phyloP scores from a whole-genome alignment of 2,329 filamentous ascomycete genomes.

The Curvularia lunata region DNA sequence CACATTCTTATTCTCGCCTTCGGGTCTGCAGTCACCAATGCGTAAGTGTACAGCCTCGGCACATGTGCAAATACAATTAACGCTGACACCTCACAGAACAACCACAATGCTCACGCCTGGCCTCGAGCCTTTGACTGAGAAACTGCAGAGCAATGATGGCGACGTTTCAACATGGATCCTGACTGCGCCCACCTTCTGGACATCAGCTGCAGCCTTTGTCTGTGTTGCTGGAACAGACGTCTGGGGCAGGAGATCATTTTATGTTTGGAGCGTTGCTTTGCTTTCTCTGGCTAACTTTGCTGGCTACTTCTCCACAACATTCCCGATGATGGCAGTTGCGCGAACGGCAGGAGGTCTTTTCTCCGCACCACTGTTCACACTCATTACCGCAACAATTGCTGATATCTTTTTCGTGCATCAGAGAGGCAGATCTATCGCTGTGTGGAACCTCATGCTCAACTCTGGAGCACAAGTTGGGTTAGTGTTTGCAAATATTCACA shows the following conservation, averaged over 20 bases:
- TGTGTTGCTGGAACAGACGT: conserved; percentile 19
- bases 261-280: conserved; percentile 18
- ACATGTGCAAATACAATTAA: not conserved
- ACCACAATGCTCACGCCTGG: conserved; percentile 23
- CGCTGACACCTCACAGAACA: conserved; percentile 7
- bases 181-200: conserved; percentile 24
- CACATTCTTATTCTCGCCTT: conserved; percentile 20
- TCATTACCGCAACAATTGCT: conserved; percentile 21
- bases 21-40: conserved; percentile 21
- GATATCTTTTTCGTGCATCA: conserved; percentile 24
- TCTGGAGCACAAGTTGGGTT: conserved; percentile 21
- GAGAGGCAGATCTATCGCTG: conserved; percentile 19
- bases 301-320: conserved; percentile 15
- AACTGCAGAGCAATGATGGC: conserved; percentile 17
- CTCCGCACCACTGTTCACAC: conserved; percentile 21
- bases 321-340: conserved; percentile 14
- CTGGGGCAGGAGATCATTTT: conserved; percentile 20
- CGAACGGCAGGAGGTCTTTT: conserved; percentile 19
- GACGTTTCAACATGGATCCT: conserved; percentile 20
- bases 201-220: conserved; percentile 19
- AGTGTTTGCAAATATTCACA: not conserved
- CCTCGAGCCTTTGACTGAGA: conserved; percentile 13
- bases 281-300: conserved; percentile 17
- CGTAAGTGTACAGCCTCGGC: conserved; percentile 9
- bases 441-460: conserved; percentile 23